Conservation (phyloP, 108 stramenopile species). For the Skeletonema grethae region DNA sequence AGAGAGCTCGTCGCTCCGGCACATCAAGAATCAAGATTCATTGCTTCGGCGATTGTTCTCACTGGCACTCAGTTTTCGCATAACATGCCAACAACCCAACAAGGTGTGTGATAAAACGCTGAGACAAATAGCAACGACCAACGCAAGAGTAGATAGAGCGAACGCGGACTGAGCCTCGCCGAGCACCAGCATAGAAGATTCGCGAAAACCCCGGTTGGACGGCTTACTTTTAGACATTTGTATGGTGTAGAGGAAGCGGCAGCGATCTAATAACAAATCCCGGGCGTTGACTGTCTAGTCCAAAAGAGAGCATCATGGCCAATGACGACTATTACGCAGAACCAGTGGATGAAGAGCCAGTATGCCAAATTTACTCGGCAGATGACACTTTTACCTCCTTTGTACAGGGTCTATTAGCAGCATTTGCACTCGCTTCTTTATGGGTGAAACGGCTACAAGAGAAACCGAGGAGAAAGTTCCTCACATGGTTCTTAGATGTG, state of each 20-base stretch:
- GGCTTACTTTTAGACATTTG: not conserved
- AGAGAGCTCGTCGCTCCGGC: too few species aligned
- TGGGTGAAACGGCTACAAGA: conserved; percentile 84
- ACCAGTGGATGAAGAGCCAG: conserved; percentile 22
- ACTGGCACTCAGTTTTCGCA: too few species aligned
- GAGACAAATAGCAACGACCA: too few species aligned
- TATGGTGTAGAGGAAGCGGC: not conserved
- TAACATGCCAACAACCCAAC: too few species aligned
- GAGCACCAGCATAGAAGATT: too few species aligned
- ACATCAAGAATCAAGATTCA: too few species aligned
- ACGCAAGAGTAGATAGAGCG: too few species aligned
- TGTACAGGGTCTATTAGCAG: conserved; percentile 79
- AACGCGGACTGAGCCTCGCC: too few species aligned
- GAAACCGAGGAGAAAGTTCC: conserved; percentile 69
- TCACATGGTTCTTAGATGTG: conserved; percentile 89
- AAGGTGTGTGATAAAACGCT: too few species aligned
- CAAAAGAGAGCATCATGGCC: conserved; percentile 20
- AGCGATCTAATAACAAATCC: not conserved
- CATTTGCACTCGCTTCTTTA: conserved; percentile 71
- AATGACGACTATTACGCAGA: conserved; percentile 27
- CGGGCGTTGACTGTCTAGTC: not conserved
- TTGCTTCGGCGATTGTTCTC: too few species aligned
- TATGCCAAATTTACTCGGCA: conserved; percentile 81
- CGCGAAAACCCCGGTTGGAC: too few species aligned
- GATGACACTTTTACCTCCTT: conserved; percentile 83